Percentiles rank a stretch among this genome's conserved stretches.
Evolutionary conservation across 1,284 basidiomycete genomes (phyloP).

Genomic region (Trichosporon sp.): DNA sequence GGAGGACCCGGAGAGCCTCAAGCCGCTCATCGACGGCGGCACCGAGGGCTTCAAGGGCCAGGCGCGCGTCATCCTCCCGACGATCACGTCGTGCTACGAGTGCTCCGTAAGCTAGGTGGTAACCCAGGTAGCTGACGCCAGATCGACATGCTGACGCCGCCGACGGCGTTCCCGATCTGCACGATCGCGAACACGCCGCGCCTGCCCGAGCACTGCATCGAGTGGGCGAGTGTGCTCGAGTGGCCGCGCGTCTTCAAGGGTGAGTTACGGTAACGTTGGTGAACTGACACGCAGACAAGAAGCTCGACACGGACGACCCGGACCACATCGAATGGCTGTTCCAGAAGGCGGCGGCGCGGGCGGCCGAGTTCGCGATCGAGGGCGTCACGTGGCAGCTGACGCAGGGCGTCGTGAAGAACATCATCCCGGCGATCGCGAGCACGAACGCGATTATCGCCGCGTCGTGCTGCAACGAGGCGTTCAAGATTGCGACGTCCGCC

Average conservation of each 20-base stretch:
- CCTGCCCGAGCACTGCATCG: slow-evolving; percentile 97
- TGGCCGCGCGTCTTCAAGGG: slow-evolving; percentile 91
- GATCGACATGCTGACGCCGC: slow-evolving; percentile 97
- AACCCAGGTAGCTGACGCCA: slow-evolving; percentile 13
- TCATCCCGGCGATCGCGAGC: slow-evolving; percentile 95
- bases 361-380: slow-evolving; percentile 89
- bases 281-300: slow-evolving; percentile 63
- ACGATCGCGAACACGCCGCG: slow-evolving; percentile 99
- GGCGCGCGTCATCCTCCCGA: slow-evolving; percentile 93
- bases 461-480: slow-evolving; percentile 97
- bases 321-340: slow-evolving; percentile 96
- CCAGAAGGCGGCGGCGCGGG: slow-evolving; percentile 69
- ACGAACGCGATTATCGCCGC: slow-evolving; percentile 96
- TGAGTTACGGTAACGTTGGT: slow-evolving; percentile 38
- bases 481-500: slow-evolving; percentile 94
- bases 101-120: slow-evolving; percentile 59
- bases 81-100: slow-evolving; percentile 94
- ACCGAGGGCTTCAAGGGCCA: slow-evolving; percentile 99
- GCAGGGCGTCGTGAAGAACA: slow-evolving; percentile 98
- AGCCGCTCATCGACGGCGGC: slow-evolving; percentile 98
- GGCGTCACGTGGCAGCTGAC: slow-evolving; percentile 97
- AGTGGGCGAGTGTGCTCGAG: slow-evolving; percentile 99
- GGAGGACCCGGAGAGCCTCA: slow-evolving; percentile 84
- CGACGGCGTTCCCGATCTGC: slow-evolving; percentile 95
- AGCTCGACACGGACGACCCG: slow-evolving; percentile 92